Evolutionary conservation across 352 stramenopile species (phyloP), one percentile per base, ranked within the genome.

Genomic region (Phytophthora pluvialis): DNA sequence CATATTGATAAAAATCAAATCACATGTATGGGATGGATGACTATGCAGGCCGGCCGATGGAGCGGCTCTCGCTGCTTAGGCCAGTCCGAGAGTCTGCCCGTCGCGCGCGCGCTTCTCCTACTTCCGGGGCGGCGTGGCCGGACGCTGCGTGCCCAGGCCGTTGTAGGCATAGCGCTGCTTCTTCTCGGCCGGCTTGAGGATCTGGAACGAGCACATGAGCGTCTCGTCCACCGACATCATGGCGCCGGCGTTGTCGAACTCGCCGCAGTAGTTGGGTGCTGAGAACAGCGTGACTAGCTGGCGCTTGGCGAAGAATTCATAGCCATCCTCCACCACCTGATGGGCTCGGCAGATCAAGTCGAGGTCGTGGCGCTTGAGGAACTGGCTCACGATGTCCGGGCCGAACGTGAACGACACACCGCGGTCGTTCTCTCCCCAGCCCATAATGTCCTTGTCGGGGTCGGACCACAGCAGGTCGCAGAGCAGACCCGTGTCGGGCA

Each of bases 251-350:
- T 99, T 99, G 77, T 99, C 98, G 75, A 99, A 99, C 84, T 99
- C 98, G 59, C 98, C 98, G 78, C 98, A 99, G 78, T 99, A 99
- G 80, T 99, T 99, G 7, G 98, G 98, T 18, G 98, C 98, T 35
- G 97, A 99, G 70, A 99, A 99, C 32, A 99, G 88, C n/a, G 98
- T 99, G 7, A 99, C 98, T 26, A 99, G 88, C 70, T 99, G 97
- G 45, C 98, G 88, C 55, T 96, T 90, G 2, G 98, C 98, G 74
- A 99, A 99, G 79, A 99, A 99, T 80, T 99, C 97, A 84, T 99
- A 99, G 45, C 98, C 98, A 78, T 99, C 98, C 70, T 99, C 98
- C 11, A 99, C 98, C 46, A 99, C 97, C 81, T 99, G 98, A 77
- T 99, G 98, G 21, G 97, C 98, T 50, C 98, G 78, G 51, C 98